Percentiles rank a stretch among this genome's conserved stretches.
Conservation (phyloP, 495 filamentous ascomycete species). For the Daldinia decipiens region DNA sequence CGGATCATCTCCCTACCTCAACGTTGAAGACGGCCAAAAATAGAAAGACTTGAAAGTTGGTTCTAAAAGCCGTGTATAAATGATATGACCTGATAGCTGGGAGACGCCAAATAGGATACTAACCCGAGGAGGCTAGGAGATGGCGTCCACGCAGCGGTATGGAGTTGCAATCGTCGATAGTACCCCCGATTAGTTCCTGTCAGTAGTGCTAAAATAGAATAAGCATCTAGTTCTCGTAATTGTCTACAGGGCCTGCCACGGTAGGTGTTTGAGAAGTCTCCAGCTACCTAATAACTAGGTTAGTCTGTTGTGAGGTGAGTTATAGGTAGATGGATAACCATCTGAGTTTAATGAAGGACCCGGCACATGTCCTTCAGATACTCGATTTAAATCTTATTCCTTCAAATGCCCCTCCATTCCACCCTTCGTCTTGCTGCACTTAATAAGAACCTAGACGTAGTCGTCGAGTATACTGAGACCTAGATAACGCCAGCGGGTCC, state of each 20-base stretch:
- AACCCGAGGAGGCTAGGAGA: neutral
- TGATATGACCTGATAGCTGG: neutral
- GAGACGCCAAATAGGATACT: neutral
- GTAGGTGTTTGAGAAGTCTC: neutral
- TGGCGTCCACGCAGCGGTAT: neutral
- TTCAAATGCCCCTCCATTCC: neutral
- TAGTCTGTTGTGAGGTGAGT: neutral
- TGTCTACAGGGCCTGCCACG: neutral
- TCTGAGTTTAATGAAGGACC: neutral
- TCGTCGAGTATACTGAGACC: neutral
- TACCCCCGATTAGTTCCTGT: neutral
- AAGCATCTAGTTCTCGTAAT: neutral
- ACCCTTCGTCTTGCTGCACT: neutral
- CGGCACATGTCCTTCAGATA: neutral
- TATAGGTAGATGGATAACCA: neutral
- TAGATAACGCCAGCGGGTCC: neutral
- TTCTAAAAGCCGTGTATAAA: neutral
- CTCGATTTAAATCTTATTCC: neutral
- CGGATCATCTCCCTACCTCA: neutral
- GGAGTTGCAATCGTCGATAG: neutral
- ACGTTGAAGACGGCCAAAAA: neutral
- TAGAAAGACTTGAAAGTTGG: slow-evolving; percentile 2
- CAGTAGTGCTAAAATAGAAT: neutral
- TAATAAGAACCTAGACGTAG: neutral
- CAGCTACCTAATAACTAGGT: neutral